phyloP scores from a whole-genome alignment of 1,284 basidiomycete species.

The Ceratobasidium sp. region DNA sequence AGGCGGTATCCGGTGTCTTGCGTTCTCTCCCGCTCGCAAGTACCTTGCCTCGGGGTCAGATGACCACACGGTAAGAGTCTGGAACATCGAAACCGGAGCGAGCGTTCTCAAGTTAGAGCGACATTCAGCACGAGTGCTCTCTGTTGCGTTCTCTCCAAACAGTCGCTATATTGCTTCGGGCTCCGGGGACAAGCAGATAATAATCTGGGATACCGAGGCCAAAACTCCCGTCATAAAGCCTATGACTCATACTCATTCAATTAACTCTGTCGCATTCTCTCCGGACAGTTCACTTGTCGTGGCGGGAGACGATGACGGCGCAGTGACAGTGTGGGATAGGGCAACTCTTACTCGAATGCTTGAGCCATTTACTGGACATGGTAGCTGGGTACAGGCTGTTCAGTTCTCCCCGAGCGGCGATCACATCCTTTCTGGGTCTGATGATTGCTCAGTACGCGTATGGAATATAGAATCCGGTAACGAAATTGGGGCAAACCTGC shows the following conservation, averaged over 20 bases:
- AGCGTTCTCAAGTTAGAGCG: background rate
- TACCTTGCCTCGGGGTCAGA: background rate
- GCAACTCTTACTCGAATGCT: background rate
- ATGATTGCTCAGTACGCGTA: background rate
- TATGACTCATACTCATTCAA: background rate
- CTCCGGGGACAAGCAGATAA: background rate
- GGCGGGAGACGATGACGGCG: background rate
- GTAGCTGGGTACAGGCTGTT: background rate
- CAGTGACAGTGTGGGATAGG: background rate
- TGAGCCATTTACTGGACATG: background rate
- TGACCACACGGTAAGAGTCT: background rate
- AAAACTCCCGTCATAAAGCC: background rate
- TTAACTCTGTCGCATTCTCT: background rate
- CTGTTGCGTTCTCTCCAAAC: slow-evolving; percentile 13
- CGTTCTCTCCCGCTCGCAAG: background rate
- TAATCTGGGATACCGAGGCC: too few species aligned
- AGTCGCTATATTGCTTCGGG: background rate
- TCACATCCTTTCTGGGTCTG: background rate
- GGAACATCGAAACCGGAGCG: background rate
- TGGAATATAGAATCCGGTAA: background rate
- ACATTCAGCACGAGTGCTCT: background rate
- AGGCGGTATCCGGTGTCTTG: background rate
- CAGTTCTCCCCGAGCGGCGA: background rate
- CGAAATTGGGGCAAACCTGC: background rate
- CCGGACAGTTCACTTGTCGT: background rate